Conservation (phyloP, 305 asterid genomes). For the Solanum hybrid region DNA sequence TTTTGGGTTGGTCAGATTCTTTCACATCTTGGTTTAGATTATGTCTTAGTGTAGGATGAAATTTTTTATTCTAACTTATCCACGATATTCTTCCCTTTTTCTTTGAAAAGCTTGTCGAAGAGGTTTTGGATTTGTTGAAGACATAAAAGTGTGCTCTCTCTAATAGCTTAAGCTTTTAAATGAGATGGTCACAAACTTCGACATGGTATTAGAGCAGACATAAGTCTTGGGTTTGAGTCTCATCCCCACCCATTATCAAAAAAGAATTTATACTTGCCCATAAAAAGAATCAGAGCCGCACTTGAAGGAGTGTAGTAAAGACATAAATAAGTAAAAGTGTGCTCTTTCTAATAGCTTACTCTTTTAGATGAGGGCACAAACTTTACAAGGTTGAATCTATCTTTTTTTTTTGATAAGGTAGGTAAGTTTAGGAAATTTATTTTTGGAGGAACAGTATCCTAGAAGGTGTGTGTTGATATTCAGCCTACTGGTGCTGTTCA, state of each 20-base stretch:
- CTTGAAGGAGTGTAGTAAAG: background rate
- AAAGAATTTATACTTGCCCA: background rate
- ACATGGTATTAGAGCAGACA: background rate
- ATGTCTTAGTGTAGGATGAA: background rate
- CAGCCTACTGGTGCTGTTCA: background rate
- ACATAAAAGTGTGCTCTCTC: background rate
- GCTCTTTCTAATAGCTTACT: background rate
- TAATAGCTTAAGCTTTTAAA: background rate
- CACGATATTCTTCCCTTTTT: background rate
- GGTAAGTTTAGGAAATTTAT: background rate
- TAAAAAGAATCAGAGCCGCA: background rate
- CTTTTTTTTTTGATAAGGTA: background rate
- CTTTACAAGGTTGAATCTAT: background rate
- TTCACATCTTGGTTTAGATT: background rate
- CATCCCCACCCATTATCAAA: background rate
- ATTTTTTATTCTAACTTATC: background rate
- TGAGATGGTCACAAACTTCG: background rate
- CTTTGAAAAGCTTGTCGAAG: background rate
- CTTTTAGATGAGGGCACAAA: background rate
- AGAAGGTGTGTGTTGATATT: background rate
- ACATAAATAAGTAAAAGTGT: background rate
- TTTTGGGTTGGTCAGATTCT: background rate
- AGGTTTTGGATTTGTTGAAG: background rate
- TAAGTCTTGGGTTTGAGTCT: background rate
- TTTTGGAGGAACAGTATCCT: background rate